Conservation (phyloP, 2,329 filamentous ascomycete species). For the Trichophyton equinum region DNA sequence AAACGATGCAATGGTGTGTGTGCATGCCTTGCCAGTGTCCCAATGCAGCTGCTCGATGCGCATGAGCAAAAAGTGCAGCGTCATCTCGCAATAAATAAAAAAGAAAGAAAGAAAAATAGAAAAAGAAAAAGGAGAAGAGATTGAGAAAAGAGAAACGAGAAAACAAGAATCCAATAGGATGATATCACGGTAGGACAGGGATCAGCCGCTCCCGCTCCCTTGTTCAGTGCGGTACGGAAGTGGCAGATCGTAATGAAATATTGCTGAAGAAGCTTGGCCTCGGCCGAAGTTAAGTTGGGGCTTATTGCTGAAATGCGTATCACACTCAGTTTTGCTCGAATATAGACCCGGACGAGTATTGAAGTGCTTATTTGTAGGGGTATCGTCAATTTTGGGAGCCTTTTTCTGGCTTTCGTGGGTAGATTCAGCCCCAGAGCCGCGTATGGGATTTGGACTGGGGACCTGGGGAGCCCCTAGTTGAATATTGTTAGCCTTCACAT, state of each 20-base stretch:
- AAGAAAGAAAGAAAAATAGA: not conserved
- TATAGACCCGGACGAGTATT: not conserved
- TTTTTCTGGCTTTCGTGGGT: not conserved
- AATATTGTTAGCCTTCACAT: not conserved
- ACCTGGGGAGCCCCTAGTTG: not conserved
- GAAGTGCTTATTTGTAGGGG: too few species aligned
- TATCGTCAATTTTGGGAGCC: not conserved
- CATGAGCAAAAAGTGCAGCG: not conserved
- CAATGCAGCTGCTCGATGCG: too few species aligned
- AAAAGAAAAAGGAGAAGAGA: not conserved
- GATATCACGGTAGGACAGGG: not conserved
- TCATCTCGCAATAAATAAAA: not conserved
- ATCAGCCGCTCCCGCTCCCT: not conserved
- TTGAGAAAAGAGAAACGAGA: not conserved
- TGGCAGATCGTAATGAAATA: not conserved
- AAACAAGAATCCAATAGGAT: not conserved
- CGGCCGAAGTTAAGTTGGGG: too few species aligned
- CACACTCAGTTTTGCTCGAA: not conserved
- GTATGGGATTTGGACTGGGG: not conserved
- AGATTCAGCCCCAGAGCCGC: not conserved
- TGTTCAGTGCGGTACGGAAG: not conserved
- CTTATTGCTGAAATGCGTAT: not conserved
- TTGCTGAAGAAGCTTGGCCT: not conserved
- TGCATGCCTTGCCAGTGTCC: not conserved
- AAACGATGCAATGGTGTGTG: not conserved